Percentiles rank a stretch among this genome's conserved stretches.
phyloP scores from a whole-genome alignment of 1,139 yeast species.

The Taiozyma sp. region DNA sequence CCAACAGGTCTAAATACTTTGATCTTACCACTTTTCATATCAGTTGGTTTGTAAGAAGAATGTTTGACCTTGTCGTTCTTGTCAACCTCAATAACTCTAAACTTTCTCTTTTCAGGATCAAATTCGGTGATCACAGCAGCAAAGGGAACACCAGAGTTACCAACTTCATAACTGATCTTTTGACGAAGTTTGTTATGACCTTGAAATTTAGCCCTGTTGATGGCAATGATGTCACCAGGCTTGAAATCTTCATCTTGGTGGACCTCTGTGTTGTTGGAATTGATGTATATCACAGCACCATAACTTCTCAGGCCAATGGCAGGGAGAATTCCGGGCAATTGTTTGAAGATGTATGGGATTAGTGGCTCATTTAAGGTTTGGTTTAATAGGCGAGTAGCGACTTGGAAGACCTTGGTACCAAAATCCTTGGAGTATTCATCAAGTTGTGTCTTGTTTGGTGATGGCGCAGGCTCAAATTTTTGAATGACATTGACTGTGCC shows the following conservation, averaged over 20 bases:
- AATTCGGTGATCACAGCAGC: constrained; percentile 58
- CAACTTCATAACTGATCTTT: constrained; percentile 42
- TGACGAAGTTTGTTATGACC: constrained; percentile 58
- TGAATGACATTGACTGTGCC: constrained; percentile 46
- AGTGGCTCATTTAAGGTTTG: constrained; percentile 24
- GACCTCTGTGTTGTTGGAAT: constrained; percentile 54
- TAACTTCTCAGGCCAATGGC: constrained; percentile 65
- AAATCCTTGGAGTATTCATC: constrained; percentile 44
- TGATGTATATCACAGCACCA: constrained; percentile 70
- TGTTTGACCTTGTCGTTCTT: constrained; percentile 50
- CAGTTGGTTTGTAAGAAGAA: constrained; percentile 63
- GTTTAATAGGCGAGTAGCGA: constrained; percentile 41
- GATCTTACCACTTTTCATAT: constrained; percentile 74
- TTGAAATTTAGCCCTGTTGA: constrained; percentile 70
- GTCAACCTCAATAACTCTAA: constrained; percentile 66
- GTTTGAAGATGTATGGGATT: constrained; percentile 26
- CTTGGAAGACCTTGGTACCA: constrained; percentile 39
- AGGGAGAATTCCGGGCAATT: constrained; percentile 41
- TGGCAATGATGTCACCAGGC: constrained; percentile 81
- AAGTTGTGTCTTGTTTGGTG: constrained; percentile 41
- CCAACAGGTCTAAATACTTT: constrained; percentile 74
- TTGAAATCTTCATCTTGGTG: constrained; percentile 58
- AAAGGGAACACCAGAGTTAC: constrained; percentile 39
- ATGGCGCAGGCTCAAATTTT: constrained; percentile 42
- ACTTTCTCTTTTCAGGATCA: constrained; percentile 71